Percentiles rank a stretch among this genome's conserved stretches.
Evolutionary conservation across 78 protist genomes (phyloP).

Genomic region (Protostelium mycophagum): DNA sequence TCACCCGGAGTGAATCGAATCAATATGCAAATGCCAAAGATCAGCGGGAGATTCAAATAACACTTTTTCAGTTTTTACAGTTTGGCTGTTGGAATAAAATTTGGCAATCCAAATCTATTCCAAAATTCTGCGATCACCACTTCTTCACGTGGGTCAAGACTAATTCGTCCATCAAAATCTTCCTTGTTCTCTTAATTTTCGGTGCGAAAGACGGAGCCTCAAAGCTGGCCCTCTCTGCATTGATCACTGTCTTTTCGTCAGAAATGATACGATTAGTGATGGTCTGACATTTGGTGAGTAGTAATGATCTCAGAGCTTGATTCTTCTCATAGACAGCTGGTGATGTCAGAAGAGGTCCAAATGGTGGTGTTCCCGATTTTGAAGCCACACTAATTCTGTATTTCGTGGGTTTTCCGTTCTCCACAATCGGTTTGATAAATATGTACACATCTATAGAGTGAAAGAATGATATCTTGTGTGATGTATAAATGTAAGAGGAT

Average conservation of each 20-base stretch:
- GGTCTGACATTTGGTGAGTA: neutral
- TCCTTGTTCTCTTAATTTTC: slow-evolving; percentile 55
- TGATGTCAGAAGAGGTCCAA: neutral
- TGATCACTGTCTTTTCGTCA: slow-evolving; percentile 24
- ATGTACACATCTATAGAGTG: neutral
- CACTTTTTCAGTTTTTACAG: too few relatives aligned
- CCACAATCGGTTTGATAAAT: neutral
- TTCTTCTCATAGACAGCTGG: neutral
- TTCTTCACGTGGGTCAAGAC: neutral
- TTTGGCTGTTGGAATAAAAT: too few relatives aligned
- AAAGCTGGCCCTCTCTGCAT: slow-evolving; percentile 51
- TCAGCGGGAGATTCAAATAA: too few relatives aligned
- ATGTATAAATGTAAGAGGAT: neutral
- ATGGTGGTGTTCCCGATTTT: neutral
- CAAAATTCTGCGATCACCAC: too few relatives aligned
- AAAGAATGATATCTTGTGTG: neutral
- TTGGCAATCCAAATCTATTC: too few relatives aligned
- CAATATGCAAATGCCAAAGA: too few relatives aligned
- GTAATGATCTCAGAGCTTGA: neutral
- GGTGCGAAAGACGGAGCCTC: slow-evolving; percentile 45
- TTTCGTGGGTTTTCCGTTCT: neutral
- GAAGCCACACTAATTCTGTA: neutral
- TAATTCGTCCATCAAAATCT: slow-evolving; percentile 7
- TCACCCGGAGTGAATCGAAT: too few relatives aligned
- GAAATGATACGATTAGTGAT: neutral